These are phyloP conservation scores for Calonectria pseudoreteaudii DNA, from an alignment of 2,329 filamentous ascomycete species.

Conservation along the genomic window DNA sequence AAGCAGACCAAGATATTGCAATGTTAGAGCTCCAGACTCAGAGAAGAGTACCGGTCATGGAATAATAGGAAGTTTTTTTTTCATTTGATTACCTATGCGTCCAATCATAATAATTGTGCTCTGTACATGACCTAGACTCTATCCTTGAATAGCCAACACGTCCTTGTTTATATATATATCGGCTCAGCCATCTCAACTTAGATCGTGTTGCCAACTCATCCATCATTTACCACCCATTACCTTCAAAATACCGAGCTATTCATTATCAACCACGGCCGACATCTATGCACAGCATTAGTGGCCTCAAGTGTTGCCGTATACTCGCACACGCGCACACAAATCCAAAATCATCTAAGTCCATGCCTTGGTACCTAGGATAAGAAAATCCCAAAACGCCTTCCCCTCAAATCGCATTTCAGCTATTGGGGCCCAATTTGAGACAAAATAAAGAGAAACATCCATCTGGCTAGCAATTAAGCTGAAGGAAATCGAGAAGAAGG, in stretches of 20 bases:
- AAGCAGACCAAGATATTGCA: neutral
- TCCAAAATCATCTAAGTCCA: neutral
- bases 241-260: neutral
- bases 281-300: constrained; percentile 12
- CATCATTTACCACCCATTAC: neutral
- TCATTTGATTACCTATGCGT: neutral
- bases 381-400: constrained; percentile 20
- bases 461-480: neutral
- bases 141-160: neutral
- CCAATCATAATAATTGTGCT: neutral
- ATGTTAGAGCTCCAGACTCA: neutral
- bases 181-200: neutral
- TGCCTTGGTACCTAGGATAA: neutral
- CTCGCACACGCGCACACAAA: neutral
- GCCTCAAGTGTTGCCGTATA: neutral
- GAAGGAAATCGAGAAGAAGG: constrained; percentile 56
- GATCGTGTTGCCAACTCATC: neutral
- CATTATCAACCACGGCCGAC: constrained; percentile 5
- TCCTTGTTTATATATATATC: neutral
- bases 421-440: neutral
- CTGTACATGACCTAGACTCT: neutral
- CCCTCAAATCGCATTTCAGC: constrained; percentile 48
- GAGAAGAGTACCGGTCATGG: neutral
- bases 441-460: neutral
- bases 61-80: too few species aligned